Conservation (phyloP, 768 basidiomycete genomes). For the Amanita phalloides region DNA sequence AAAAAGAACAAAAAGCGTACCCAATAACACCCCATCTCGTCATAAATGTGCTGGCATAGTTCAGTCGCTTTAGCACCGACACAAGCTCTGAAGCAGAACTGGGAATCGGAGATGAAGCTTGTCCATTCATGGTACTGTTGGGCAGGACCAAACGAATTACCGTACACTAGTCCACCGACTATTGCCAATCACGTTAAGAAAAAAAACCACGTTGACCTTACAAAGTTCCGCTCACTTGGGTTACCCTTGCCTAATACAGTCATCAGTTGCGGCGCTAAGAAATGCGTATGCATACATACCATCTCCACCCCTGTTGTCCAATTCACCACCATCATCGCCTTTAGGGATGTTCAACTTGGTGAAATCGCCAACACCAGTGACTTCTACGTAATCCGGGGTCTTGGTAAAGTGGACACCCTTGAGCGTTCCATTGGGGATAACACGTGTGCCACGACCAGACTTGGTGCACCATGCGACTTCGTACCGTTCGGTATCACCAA, state of each 20-base stretch:
- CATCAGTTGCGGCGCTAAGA: neutral
- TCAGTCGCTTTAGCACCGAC: conserved; percentile 41
- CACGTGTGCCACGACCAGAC: conserved; percentile 58
- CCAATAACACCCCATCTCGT: conserved; percentile 53
- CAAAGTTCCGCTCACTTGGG: conserved; percentile 18
- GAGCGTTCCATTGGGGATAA: conserved; percentile 59
- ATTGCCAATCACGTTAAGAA: conserved; percentile 6
- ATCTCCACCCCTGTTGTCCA: conserved; percentile 66
- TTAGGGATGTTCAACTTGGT: conserved; percentile 49
- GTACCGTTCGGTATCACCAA: conserved; percentile 59
- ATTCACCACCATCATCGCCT: conserved; percentile 57
- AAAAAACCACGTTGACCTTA: conserved; percentile 9
- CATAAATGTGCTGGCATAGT: conserved; percentile 72
- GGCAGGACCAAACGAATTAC: conserved; percentile 40
- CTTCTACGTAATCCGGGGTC: conserved; percentile 55
- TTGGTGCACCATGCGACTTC: conserved; percentile 74
- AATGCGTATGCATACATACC: conserved; percentile 13
- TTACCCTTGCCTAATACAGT: conserved; percentile 29
- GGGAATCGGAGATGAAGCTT: conserved; percentile 58
- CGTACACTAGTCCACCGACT: conserved; percentile 67
- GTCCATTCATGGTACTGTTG: conserved; percentile 76
- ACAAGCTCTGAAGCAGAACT: conserved; percentile 72
- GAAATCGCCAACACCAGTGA: conserved; percentile 56
- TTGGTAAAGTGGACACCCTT: conserved; percentile 59
- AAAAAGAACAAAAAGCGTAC: conserved; percentile 13